A percentile compares a stretch with the other conserved stretches of the same genome.
Evolutionary conservation across 306 rosid species (phyloP).

Genomic region (Dalbergia cochinchinensis): DNA sequence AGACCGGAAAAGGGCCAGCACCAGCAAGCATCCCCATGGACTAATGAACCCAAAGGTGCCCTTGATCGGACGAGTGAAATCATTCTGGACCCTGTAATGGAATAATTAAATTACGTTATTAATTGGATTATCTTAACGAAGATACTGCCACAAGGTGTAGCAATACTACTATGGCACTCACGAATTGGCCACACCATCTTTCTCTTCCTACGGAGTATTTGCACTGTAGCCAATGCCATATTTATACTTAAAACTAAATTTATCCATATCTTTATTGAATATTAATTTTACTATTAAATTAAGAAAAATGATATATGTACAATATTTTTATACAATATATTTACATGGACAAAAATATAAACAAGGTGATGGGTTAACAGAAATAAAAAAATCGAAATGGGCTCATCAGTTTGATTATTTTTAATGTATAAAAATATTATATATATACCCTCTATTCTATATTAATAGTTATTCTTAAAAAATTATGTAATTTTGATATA

Average conservation of each 20-base stretch:
- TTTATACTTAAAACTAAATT: too few species aligned
- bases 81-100: conserved; percentile 60
- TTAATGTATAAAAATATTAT: too few species aligned
- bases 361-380: too few species aligned
- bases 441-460: too few species aligned
- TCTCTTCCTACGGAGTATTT: conserved; percentile 27
- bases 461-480: too few species aligned
- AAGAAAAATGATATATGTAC: not conserved
- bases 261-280: not conserved
- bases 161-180: conserved; percentile 44
- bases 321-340: too few species aligned
- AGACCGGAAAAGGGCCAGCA: conserved; percentile 44
- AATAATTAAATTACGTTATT: not conserved
- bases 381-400: too few species aligned
- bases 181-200: conserved; percentile 66
- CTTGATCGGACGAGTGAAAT: conserved; percentile 52
- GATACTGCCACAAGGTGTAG: not conserved
- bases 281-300: not conserved
- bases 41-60: conserved; percentile 44
- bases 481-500: too few species aligned
- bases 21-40: conserved; percentile 44
- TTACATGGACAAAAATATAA: too few species aligned
- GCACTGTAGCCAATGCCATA: conserved; percentile 1
- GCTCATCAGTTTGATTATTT: too few species aligned
- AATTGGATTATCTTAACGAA: not conserved